Evolutionary conservation across 2,329 filamentous ascomycete genomes (phyloP).

Genomic region (Polytolypa hystricis): DNA sequence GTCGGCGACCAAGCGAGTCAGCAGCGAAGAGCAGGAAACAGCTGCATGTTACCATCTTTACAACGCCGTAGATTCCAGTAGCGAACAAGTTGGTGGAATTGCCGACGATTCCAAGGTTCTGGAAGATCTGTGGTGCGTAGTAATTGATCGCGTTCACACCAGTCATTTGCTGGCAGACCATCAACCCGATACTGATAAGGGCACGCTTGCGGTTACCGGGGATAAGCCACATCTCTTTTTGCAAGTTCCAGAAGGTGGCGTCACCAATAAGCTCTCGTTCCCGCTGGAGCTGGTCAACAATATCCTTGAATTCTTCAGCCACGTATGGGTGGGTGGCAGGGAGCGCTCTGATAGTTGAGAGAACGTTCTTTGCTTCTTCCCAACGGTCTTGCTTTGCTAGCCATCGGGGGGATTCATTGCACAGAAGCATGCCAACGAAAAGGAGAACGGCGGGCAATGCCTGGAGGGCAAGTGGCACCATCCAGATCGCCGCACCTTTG

Average conservation of each 20-base stretch:
- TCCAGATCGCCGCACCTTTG: constrained; percentile 41
- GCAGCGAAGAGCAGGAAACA: constrained; percentile 56
- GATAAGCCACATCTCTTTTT: constrained; percentile 54
- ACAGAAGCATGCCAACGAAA: constrained; percentile 49
- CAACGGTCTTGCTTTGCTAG: constrained; percentile 56
- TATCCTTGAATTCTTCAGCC: constrained; percentile 50
- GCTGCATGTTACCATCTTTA: constrained; percentile 55
- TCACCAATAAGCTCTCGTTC: constrained; percentile 49
- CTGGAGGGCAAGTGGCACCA: constrained; percentile 55
- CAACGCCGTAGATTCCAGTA: constrained; percentile 62
- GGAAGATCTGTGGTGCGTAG: constrained; percentile 61
- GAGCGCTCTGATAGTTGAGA: constrained; percentile 48
- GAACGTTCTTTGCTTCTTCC: constrained; percentile 49
- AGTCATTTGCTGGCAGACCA: constrained; percentile 45
- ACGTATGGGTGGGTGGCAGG: constrained; percentile 43
- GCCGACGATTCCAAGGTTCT: constrained; percentile 48
- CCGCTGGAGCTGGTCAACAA: constrained; percentile 49
- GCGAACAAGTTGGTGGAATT: constrained; percentile 55
- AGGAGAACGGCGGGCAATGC: constrained; percentile 52
- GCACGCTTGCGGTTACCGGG: constrained; percentile 43
- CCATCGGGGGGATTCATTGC: constrained; percentile 57
- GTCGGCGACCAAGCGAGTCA: constrained; percentile 57
- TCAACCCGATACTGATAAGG: constrained; percentile 43
- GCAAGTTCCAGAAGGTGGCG: constrained; percentile 43
- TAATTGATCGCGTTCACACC: constrained; percentile 52